Evolutionary conservation across 805 yeast genomes (phyloP).

Genomic region (Spathaspora boniae): DNA sequence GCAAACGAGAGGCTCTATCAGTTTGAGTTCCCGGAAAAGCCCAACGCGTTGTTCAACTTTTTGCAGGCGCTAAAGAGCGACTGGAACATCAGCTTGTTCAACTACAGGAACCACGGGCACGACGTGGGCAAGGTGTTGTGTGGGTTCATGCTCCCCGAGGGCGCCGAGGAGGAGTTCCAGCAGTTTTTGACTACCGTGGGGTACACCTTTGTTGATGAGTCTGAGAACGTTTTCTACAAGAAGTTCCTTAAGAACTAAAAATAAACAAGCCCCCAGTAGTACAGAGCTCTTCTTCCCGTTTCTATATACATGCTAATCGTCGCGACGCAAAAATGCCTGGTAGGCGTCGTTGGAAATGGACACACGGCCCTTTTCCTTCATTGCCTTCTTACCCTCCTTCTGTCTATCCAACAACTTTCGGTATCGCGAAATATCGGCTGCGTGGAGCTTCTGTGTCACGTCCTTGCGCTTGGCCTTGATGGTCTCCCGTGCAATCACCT

Average conservation of each 20-base stretch:
- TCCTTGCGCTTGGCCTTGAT: constrained; percentile 92
- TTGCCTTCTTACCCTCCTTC: constrained; percentile 86
- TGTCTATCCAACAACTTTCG: constrained; percentile 85
- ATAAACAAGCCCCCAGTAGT: neutral
- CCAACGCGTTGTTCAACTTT: constrained; percentile 87
- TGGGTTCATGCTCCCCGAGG: constrained; percentile 80
- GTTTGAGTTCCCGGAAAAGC: constrained; percentile 96
- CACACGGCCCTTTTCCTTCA: constrained; percentile 78
- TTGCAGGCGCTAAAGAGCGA: constrained; percentile 63
- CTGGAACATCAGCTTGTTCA: constrained; percentile 94
- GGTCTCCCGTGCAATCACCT: constrained; percentile 86
- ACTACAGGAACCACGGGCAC: constrained; percentile 94
- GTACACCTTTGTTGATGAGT: constrained; percentile 75
- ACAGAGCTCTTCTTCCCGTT: neutral
- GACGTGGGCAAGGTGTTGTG: constrained; percentile 92
- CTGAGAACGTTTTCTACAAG: constrained; percentile 81
- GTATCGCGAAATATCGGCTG: constrained; percentile 86
- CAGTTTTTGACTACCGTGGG: constrained; percentile 68
- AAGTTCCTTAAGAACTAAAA: constrained; percentile 52
- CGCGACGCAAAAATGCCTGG: constrained; percentile 68
- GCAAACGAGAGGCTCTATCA: constrained; percentile 73
- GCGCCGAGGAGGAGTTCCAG: constrained; percentile 61
- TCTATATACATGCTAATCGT: constrained; percentile 12
- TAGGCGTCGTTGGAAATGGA: constrained; percentile 80
- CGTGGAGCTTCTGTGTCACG: constrained; percentile 90